Conservation (phyloP, 306 rosid genomes). For the Ormosia emarginata region DNA sequence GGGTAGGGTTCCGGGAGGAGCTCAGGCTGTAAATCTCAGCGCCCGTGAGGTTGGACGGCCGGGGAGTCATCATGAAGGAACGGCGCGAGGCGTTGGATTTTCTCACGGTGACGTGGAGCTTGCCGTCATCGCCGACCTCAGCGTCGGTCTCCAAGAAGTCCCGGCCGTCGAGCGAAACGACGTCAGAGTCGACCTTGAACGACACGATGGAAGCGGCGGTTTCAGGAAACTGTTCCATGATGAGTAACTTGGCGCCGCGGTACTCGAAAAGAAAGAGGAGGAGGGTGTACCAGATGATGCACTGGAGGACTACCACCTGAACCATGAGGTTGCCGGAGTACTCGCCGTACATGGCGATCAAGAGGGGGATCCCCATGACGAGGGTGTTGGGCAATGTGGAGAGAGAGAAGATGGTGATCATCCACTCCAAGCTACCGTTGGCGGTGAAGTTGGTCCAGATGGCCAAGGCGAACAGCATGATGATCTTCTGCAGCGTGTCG, state of each 20-base stretch:
- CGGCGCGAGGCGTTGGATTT: conserved; percentile 82
- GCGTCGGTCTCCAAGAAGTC: conserved; percentile 95
- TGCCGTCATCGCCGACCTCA: conserved; percentile 83
- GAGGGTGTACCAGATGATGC: conserved; percentile 94
- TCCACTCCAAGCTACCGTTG: conserved; percentile 90
- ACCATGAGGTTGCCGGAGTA: conserved; percentile 80
- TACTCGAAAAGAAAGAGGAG: conserved; percentile 87
- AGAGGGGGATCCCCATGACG: conserved; percentile 87
- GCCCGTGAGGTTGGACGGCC: conserved; percentile 93
- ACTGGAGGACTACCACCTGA: conserved; percentile 91
- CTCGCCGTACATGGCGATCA: conserved; percentile 80
- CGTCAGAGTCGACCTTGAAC: conserved; percentile 93
- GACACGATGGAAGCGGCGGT: conserved; percentile 96
- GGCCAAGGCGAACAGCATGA: conserved; percentile 61
- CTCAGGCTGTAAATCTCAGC: conserved; percentile 96
- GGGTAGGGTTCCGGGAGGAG: conserved; percentile 87
- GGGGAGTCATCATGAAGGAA: conserved; percentile 74
- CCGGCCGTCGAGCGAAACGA: conserved; percentile 85
- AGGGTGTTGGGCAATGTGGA: conserved; percentile 93
- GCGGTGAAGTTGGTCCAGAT: conserved; percentile 78
- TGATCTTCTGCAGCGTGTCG: conserved; percentile 87
- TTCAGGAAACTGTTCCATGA: conserved; percentile 97
- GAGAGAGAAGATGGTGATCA: conserved; percentile 93
- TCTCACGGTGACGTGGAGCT: conserved; percentile 87
- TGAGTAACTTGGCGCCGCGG: conserved; percentile 85